Conservation (phyloP, 495 filamentous ascomycete genomes). For the Paragyromitra xinjiangensis region DNA sequence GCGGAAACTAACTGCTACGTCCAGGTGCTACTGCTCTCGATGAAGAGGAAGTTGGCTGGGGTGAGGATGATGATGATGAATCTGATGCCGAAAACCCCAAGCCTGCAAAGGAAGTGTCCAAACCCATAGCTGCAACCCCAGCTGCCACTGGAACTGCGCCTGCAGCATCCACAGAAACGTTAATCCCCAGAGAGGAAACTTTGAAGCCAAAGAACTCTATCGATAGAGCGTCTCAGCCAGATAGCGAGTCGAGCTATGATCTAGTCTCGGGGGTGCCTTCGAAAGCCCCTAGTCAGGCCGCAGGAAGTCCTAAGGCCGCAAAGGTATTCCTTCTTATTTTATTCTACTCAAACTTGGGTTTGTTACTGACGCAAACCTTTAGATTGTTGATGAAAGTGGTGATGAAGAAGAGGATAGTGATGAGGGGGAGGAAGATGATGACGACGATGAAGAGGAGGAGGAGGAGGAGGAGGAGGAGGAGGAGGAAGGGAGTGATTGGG, state of each 20-base stretch:
- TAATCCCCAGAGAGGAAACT: slow-evolving; percentile 41
- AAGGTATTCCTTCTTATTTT: slow-evolving; percentile 29
- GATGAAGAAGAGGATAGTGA: slow-evolving; percentile 31
- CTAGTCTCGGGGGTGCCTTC: slow-evolving; percentile 55
- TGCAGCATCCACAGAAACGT: slow-evolving; percentile 52
- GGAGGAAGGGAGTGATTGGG: slow-evolving; percentile 52
- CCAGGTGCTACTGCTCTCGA: slow-evolving; percentile 52
- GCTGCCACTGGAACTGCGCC: neutral
- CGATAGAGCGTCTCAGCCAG: slow-evolving; percentile 53
- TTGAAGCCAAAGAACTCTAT: slow-evolving; percentile 50
- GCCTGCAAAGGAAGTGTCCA: neutral
- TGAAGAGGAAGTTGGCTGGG: slow-evolving; percentile 57
- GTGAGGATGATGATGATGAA: slow-evolving; percentile 56
- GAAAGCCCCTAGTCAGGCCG: slow-evolving; percentile 48
- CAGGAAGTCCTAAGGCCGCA: slow-evolving; percentile 46
- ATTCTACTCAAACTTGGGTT: neutral
- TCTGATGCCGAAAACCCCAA: slow-evolving; percentile 42
- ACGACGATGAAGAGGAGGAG: slow-evolving; percentile 25
- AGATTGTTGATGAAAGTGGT: slow-evolving; percentile 9
- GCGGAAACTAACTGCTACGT: slow-evolving; percentile 12
- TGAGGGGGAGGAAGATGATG: slow-evolving; percentile 1
- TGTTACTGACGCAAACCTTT: slow-evolving; percentile 3
- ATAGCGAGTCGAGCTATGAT: slow-evolving; percentile 57
- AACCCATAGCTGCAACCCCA: neutral
- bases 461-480: slow-evolving; percentile 35